Conservation (phyloP, 768 basidiomycete species). For the Lentinula sp. region DNA sequence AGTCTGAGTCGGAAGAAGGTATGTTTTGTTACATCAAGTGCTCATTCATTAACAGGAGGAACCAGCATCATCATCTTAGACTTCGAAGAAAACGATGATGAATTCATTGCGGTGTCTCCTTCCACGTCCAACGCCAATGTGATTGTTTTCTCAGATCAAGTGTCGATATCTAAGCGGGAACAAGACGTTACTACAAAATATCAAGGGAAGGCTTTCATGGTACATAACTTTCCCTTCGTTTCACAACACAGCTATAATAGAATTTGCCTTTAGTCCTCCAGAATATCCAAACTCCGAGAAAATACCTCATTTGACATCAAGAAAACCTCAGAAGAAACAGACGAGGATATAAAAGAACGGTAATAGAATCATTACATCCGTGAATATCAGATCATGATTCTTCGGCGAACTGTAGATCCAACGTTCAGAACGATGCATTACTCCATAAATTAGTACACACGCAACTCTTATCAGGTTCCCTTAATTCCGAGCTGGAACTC, state of each 20-base stretch:
- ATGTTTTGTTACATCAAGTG: not conserved
- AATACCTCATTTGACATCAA: conserved; percentile 15
- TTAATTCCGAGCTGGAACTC: conserved; percentile 54
- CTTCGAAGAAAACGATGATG: conserved; percentile 41
- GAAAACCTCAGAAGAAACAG: conserved; percentile 16
- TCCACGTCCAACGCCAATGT: conserved; percentile 32
- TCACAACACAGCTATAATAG: not conserved
- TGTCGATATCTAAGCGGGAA: conserved; percentile 12
- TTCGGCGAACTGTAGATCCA: conserved; percentile 40
- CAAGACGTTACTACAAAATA: conserved; percentile 18
- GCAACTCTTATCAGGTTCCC: conserved; percentile 67
- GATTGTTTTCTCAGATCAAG: conserved; percentile 48
- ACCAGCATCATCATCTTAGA: conserved; percentile 14
- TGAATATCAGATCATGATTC: not conserved
- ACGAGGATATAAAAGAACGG: conserved; percentile 51
- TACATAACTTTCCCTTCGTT: conserved; percentile 20
- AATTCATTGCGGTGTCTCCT: conserved; percentile 26
- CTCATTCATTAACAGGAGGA: not conserved
- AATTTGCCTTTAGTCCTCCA: conserved; percentile 58
- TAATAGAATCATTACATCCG: conserved; percentile 16
- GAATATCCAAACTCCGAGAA: conserved; percentile 54
- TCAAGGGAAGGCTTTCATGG: conserved; percentile 73
- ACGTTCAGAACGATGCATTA: conserved; percentile 70
- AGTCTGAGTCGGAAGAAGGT: conserved; percentile 13
- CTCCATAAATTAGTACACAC: conserved; percentile 80